Base-by-base conservation (phyloP, 331 rosid species). In the Cucumis variabilis region DNA sequence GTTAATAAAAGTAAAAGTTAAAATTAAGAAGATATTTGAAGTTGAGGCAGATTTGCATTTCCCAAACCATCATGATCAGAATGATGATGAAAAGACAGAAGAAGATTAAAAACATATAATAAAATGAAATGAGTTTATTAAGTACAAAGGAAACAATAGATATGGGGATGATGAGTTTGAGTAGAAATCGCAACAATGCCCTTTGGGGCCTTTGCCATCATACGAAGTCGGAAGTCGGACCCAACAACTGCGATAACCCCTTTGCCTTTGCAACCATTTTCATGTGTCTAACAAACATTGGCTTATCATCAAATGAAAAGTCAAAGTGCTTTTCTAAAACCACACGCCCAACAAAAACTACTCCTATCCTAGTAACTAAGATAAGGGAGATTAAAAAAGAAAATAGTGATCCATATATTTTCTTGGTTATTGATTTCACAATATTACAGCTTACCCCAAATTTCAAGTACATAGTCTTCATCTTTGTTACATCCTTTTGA, bases 321-420 rank as follows among this genome's bases (percentile, higher is more conserved):
- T 81, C 85, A 81, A 81, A 58, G 20, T 19, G 33, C 51, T 81
- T 81, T 80, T 81, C 85, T 58, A 28, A 81, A 81, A 19, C 69
- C 51, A 28, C 85, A 58, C 70, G 85, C 58, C 58, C 58, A 51
- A 51, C 58, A 51, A 13, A 51, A 51, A 51, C 16, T 51, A 51
- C 60, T 53, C 15, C 60, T 53, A 5, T 53, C 15, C 60, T 53
- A 5, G 5, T 53, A 0, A 53, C 60, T 44, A 44, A 44, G 48
- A 44, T 7, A 44, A 44, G 48, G 48, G 48, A 44, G 48, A 44
- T 3, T 1, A 44, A 1, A 44, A 44, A 44, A 44, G 0, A 8
- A 8, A 0, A 44, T 5, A 0, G 8, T 41, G 2, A 5, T 37
- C 44, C 44, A 37, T 37, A 37, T 37, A 37, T 37, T 37, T 37